phyloP scores from a whole-genome alignment of 495 filamentous ascomycete genomes.

The Neurospora sp. region DNA sequence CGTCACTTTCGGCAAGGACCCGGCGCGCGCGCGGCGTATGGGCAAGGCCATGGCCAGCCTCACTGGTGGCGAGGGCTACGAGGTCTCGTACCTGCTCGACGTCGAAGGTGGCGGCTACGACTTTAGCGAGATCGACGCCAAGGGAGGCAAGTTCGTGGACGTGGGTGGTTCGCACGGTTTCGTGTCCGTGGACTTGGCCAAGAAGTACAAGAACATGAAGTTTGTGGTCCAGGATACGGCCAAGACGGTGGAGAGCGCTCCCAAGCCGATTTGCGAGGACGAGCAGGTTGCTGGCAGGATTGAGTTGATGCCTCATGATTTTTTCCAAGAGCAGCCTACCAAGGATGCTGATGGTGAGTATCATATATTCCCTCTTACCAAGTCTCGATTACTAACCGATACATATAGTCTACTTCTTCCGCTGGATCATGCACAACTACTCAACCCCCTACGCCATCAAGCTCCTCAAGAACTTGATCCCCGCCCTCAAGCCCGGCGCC shows the following conservation, averaged over 20 bases:
- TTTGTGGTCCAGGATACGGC: conserved; percentile 51
- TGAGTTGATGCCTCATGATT: conserved; percentile 40
- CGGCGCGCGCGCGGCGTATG: conserved; percentile 37
- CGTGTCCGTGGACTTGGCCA: conserved; percentile 38
- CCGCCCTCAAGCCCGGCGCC: conserved; percentile 45
- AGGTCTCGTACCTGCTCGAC: conserved; percentile 32
- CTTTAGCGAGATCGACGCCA: conserved; percentile 28
- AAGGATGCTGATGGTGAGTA: conserved; percentile 37
- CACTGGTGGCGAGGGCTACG: conserved; percentile 40
- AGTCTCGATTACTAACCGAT: not conserved
- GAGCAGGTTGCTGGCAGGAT: conserved; percentile 31
- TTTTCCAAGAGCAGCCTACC: conserved; percentile 43
- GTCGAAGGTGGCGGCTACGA: conserved; percentile 31
- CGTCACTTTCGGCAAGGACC: conserved; percentile 36
- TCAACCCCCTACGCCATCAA: conserved; percentile 46
- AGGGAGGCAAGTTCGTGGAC: conserved; percentile 40
- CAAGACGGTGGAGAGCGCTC: conserved; percentile 35
- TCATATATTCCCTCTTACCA: not conserved
- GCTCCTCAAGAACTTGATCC: conserved; percentile 42
- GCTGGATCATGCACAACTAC: conserved; percentile 52
- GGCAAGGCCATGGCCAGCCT: conserved; percentile 42
- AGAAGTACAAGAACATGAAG: conserved; percentile 32
- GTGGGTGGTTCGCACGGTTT: conserved; percentile 48
- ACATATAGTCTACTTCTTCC: conserved; percentile 40
- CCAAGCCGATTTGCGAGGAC: conserved; percentile 29